phyloP scores from a whole-genome alignment of 2,329 filamentous ascomycete species.

The Cadophora sp. region DNA sequence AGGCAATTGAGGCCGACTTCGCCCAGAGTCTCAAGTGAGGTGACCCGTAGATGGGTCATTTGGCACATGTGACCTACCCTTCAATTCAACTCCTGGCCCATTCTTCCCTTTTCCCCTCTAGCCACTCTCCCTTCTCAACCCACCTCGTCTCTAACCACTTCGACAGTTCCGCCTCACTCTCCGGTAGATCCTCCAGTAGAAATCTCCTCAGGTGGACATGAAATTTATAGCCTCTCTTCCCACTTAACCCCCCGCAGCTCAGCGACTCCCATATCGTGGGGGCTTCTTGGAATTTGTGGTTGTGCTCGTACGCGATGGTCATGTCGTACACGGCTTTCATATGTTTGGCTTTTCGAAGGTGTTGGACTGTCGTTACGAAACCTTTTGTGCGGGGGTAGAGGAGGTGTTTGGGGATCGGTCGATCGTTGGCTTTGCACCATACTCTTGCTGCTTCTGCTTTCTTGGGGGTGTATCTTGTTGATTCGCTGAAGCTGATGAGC shows the following conservation, averaged over 20 bases:
- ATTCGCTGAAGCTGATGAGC: slow-evolving; percentile 70
- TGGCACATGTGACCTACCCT: background rate
- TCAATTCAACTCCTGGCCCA: slow-evolving; percentile 46
- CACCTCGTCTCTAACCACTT: slow-evolving; percentile 60
- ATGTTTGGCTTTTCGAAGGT: slow-evolving; percentile 57
- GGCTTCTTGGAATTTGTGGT: slow-evolving; percentile 52
- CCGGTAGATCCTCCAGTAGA: slow-evolving; percentile 55
- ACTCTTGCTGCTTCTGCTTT: slow-evolving; percentile 59
- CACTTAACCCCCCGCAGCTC: slow-evolving; percentile 50
- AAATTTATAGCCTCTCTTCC: slow-evolving; percentile 53
- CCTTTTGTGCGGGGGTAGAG: slow-evolving; percentile 67
- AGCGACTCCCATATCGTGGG: slow-evolving; percentile 62
- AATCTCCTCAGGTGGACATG: slow-evolving; percentile 59
- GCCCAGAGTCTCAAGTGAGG: background rate
- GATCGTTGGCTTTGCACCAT: slow-evolving; percentile 59
- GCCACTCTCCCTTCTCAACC: slow-evolving; percentile 60
- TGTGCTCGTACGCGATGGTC: slow-evolving; percentile 59
- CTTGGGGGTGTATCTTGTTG: slow-evolving; percentile 61
- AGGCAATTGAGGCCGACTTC: background rate
- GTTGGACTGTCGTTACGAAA: slow-evolving; percentile 64
- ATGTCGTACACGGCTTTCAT: slow-evolving; percentile 63
- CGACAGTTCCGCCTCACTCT: slow-evolving; percentile 55
- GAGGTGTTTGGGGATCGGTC: slow-evolving; percentile 61
- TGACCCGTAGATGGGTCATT: too few species aligned
- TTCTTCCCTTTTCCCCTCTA: slow-evolving; percentile 53